These are phyloP conservation scores for Salix arbutifolia DNA, from an alignment of 345 rosid genomes.

Conservation along the genomic window DNA sequence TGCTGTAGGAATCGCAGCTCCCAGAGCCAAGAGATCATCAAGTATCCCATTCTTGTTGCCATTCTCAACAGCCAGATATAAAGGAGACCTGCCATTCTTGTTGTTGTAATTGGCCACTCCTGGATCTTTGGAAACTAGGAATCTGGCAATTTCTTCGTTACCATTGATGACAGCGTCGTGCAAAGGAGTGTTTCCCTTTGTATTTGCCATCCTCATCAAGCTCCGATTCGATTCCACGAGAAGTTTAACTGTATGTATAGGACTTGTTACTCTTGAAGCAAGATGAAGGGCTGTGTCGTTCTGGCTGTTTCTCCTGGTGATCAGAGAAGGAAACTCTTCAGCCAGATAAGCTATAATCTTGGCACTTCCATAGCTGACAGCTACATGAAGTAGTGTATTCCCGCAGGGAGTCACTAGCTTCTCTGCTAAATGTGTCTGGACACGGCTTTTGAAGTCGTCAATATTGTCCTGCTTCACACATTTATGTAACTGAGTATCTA, in stretches of 20 bases:
- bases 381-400: background rate
- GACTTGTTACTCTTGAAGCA: background rate
- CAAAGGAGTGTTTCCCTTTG: slow-evolving; percentile 1
- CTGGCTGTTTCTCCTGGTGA: background rate
- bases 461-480: background rate
- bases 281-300: background rate
- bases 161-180: background rate
- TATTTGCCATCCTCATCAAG: background rate
- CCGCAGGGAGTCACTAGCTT: background rate
- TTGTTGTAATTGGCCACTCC: background rate
- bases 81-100: background rate
- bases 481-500: background rate
- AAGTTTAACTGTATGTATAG: no score
- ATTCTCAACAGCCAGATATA: slow-evolving; percentile 3
- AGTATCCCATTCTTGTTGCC: background rate
- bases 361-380: background rate
- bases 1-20: background rate
- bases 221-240: background rate
- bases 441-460: background rate
- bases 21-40: background rate
- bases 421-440: background rate
- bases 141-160: background rate
- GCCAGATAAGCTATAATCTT: background rate
- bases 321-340: background rate
- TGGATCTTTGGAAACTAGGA: background rate